These are phyloP conservation scores for Phytophthora pluvialis DNA, from an alignment of 352 stramenopile genomes.

Conservation along the genomic window DNA sequence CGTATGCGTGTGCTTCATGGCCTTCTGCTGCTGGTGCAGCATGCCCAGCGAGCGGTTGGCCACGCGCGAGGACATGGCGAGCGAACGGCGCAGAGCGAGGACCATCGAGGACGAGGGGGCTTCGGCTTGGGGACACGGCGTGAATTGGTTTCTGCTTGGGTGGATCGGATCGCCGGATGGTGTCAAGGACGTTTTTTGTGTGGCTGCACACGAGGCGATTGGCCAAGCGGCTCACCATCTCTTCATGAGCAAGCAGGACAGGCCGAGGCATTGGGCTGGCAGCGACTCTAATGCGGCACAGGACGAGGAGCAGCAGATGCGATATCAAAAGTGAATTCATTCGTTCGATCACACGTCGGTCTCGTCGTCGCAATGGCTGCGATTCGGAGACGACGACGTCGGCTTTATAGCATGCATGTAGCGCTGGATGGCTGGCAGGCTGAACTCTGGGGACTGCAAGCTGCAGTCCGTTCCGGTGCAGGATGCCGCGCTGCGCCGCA, in stretches of 20 bases:
- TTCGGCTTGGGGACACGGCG: constrained; percentile 39
- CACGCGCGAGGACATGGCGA: constrained; percentile 47
- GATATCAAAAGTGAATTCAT: constrained; percentile 36
- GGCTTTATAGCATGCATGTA: constrained; percentile 36
- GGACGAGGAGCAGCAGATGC: neutral
- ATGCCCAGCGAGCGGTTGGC: constrained; percentile 34
- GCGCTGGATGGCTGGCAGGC: neutral
- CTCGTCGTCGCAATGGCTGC: constrained; percentile 5
- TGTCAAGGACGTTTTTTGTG: constrained; percentile 8
- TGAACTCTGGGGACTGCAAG: neutral
- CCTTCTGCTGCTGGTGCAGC: constrained; percentile 67
- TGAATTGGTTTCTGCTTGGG: constrained; percentile 38
- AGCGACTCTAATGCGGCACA: neutral
- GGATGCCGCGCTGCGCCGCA: neutral
- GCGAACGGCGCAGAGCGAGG: constrained; percentile 59
- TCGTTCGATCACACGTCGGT: constrained; percentile 11
- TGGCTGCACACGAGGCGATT: constrained; percentile 2
- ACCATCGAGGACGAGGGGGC: constrained; percentile 46
- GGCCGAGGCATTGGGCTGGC: neutral
- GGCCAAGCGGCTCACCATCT: constrained; percentile 11
- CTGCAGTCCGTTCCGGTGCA: constrained; percentile 6
- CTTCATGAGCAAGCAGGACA: constrained; percentile 7
- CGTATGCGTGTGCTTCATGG: constrained; percentile 85
- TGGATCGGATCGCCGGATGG: constrained; percentile 22
- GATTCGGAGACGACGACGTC: constrained; percentile 8